Evolutionary conservation across 208 protist species (phyloP).

Genomic region (Trypanosoma caninum): DNA sequence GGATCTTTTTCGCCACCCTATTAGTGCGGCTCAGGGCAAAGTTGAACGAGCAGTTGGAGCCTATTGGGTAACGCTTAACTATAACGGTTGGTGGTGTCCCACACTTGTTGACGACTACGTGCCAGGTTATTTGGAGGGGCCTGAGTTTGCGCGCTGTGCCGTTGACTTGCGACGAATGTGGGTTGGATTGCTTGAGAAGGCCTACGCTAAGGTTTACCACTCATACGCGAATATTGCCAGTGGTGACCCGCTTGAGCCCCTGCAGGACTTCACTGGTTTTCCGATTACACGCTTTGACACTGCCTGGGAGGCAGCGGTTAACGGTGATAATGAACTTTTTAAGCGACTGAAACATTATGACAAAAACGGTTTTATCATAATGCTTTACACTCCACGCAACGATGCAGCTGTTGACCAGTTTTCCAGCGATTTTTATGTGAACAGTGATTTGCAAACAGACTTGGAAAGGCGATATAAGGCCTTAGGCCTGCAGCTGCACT

Average conservation of each 20-base stretch:
- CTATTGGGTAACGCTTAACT: constrained; percentile 76
- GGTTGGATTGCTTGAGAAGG: constrained; percentile 80
- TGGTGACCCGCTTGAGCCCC: constrained; percentile 67
- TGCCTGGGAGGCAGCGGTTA: constrained; percentile 41
- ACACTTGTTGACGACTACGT: constrained; percentile 82
- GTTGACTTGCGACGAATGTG: constrained; percentile 76
- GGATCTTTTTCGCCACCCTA: constrained; percentile 71
- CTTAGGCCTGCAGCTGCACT: constrained; percentile 56
- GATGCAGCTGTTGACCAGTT: constrained; percentile 33
- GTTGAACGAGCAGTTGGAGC: constrained; percentile 58
- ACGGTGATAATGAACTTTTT: constrained; percentile 50
- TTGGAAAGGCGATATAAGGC: constrained; percentile 51
- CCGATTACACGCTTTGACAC: constrained; percentile 61
- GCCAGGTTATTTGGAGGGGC: constrained; percentile 48
- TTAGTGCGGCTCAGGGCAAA: constrained; percentile 44
- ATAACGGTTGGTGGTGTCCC: constrained; percentile 81
- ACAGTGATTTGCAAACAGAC: constrained; percentile 31
- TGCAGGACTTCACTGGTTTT: constrained; percentile 78
- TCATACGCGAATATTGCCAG: constrained; percentile 78
- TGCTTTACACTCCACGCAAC: constrained; percentile 63
- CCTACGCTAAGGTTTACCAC: constrained; percentile 83
- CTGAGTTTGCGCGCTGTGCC: constrained; percentile 57
- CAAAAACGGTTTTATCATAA: constrained; percentile 40
- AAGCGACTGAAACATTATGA: constrained; percentile 47
- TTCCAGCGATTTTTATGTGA: constrained; percentile 32